Percentiles rank a stretch among this genome's conserved stretches.
These are phyloP conservation scores for Colletotrichum sp. DNA, from an alignment of 2,329 filamentous ascomycete genomes.

Conservation along the genomic window DNA sequence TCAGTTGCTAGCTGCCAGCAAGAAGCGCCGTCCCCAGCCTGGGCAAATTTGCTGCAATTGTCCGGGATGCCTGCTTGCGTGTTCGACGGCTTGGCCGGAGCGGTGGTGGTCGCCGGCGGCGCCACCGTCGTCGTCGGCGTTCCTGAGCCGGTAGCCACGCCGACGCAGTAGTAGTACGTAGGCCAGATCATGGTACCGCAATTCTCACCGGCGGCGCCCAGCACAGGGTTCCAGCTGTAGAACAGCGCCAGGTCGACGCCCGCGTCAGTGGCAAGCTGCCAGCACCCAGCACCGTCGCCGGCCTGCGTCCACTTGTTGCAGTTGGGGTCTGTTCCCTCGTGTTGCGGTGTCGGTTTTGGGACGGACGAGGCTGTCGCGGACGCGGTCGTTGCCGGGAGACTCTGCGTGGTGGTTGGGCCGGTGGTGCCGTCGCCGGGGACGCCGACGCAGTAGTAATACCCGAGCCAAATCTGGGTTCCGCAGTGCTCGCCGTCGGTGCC, in stretches of 20 bases:
- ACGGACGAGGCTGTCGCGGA: background rate
- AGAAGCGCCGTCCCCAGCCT: background rate
- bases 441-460: constrained; percentile 30
- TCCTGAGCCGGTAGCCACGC: background rate
- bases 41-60: constrained; percentile 17
- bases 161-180: constrained; percentile 30
- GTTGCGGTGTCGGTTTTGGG: constrained; percentile 9
- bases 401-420: background rate
- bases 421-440: background rate
- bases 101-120: background rate
- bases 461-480: constrained; percentile 23
- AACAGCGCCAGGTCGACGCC: background rate
- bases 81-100: background rate
- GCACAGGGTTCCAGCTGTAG: background rate
- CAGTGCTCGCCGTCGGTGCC: constrained; percentile 28
- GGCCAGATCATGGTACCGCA: constrained; percentile 27
- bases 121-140: background rate
- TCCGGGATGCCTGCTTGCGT: background rate
- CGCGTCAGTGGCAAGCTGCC: background rate
- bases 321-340: background rate
- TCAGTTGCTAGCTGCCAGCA: background rate
- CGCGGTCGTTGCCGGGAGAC: background rate
- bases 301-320: constrained; percentile 21
- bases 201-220: constrained; percentile 26
- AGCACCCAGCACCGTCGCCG: background rate